These are phyloP conservation scores for Tagetes erecta DNA, from an alignment of 129 eudicot species.

Conservation along the genomic window DNA sequence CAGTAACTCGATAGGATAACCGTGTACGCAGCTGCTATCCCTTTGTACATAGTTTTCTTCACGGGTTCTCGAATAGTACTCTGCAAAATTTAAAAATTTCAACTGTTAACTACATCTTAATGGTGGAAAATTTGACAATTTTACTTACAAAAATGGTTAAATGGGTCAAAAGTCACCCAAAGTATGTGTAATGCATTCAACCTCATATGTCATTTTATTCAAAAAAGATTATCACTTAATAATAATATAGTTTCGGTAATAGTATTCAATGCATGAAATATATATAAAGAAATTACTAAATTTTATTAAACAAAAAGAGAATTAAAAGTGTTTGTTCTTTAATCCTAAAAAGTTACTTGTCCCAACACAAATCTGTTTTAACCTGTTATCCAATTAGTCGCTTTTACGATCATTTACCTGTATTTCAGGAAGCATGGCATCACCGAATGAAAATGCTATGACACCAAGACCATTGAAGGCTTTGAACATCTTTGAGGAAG, in stretches of 20 bases:
- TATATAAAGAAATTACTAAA: not conserved
- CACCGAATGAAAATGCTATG: slow-evolving; percentile 64
- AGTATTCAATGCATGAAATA: not conserved
- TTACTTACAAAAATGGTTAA: not conserved
- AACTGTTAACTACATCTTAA: not conserved
- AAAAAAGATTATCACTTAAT: not conserved
- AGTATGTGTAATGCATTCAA: not conserved
- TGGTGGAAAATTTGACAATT: too few species aligned
- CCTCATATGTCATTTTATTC: not conserved
- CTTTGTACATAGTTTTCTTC: slow-evolving; percentile 56
- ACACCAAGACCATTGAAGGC: slow-evolving; percentile 61
- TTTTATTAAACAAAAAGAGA: not conserved
- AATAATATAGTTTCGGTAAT: not conserved
- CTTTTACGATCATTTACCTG: slow-evolving; percentile 33
- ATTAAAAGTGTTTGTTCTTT: not conserved
- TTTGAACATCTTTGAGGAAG: slow-evolving; percentile 46
- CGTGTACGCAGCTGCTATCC: slow-evolving; percentile 53
- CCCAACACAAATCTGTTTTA: not conserved
- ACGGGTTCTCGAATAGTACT: slow-evolving; percentile 52
- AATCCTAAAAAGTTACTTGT: not conserved
- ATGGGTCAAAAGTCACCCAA: not conserved
- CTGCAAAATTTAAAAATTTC: slow-evolving; percentile 22
- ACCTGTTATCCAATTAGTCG: not conserved
- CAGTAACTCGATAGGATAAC: slow-evolving; percentile 50
- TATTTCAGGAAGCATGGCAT: slow-evolving; percentile 72